phyloP scores from a whole-genome alignment of 108 stramenopile genomes.

The Pseudonitzschia delicatissima region DNA sequence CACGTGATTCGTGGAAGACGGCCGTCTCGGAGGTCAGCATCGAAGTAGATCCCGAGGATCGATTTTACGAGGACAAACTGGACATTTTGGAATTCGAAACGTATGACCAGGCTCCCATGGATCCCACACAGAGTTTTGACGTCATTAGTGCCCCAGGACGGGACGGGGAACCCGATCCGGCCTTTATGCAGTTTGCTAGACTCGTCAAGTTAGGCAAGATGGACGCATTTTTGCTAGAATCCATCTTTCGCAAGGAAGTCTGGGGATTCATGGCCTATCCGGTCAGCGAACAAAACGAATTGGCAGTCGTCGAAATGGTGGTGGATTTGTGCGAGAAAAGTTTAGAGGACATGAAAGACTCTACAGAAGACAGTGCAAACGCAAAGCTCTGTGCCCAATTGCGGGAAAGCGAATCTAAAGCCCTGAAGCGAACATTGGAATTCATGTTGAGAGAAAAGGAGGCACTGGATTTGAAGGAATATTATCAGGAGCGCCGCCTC shows the following conservation, averaged over 20 bases:
- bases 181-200: conserved; percentile 87
- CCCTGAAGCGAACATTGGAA: conserved; percentile 58
- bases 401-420: conserved; percentile 62
- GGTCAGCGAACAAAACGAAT: conserved; percentile 85
- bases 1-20: conserved; percentile 53
- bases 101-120: conserved; percentile 82
- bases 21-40: conserved; percentile 67
- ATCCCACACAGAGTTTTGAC: conserved; percentile 77
- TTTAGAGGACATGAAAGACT: conserved; percentile 51
- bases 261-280: conserved; percentile 93
- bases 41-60: conserved; percentile 75
- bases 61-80: conserved; percentile 85
- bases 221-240: conserved; percentile 92
- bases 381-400: conserved; percentile 61
- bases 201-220: conserved; percentile 69
- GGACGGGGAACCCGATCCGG: conserved; percentile 81
- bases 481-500: conserved; percentile 91
- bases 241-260: conserved; percentile 89
- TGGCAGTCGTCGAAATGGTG: conserved; percentile 57
- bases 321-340: conserved; percentile 59
- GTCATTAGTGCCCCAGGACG: conserved; percentile 52
- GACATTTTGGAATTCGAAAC: conserved; percentile 86
- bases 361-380: conserved; percentile 7
- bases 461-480: conserved; percentile 89
- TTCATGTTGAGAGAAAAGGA: conserved; percentile 81